phyloP scores from a whole-genome alignment of 169 alveolate genomes.

The Plasmodium berghei region DNA sequence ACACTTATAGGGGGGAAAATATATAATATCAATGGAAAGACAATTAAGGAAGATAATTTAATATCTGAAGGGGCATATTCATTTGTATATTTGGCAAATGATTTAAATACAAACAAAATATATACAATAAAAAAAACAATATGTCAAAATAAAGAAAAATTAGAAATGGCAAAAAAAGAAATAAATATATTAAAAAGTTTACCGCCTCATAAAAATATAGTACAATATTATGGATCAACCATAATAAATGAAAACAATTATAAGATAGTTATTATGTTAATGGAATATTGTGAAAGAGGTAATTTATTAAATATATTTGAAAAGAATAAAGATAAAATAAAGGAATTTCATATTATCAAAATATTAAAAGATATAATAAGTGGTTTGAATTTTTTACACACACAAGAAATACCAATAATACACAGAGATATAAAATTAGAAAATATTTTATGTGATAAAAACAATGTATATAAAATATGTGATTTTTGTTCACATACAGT shows the following conservation, averaged over 20 bases:
- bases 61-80: constrained; percentile 88
- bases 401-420: constrained; percentile 90
- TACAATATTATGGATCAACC: constrained; percentile 73
- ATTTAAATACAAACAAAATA: constrained; percentile 75
- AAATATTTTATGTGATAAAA: constrained; percentile 70
- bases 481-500: constrained; percentile 91
- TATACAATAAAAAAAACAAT: constrained; percentile 82
- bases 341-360: constrained; percentile 80
- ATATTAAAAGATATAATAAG: constrained; percentile 76
- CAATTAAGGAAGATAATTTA: constrained; percentile 62
- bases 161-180: constrained; percentile 79
- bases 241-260: constrained; percentile 26
- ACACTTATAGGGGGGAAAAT: constrained; percentile 65
- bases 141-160: constrained; percentile 77
- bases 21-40: constrained; percentile 61
- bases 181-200: constrained; percentile 63
- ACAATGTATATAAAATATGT: constrained; percentile 88
- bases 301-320: constrained; percentile 85
- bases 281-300: constrained; percentile 79
- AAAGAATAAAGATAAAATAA: constrained; percentile 85
- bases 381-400: constrained; percentile 85
- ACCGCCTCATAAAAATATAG: constrained; percentile 75
- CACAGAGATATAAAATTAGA: constrained; percentile 90
- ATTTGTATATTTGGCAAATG: constrained; percentile 82
- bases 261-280: constrained; percentile 48